Evolutionary conservation across 2,329 filamentous ascomycete genomes (phyloP).

Genomic region (Colletotrichum brevisporum): DNA sequence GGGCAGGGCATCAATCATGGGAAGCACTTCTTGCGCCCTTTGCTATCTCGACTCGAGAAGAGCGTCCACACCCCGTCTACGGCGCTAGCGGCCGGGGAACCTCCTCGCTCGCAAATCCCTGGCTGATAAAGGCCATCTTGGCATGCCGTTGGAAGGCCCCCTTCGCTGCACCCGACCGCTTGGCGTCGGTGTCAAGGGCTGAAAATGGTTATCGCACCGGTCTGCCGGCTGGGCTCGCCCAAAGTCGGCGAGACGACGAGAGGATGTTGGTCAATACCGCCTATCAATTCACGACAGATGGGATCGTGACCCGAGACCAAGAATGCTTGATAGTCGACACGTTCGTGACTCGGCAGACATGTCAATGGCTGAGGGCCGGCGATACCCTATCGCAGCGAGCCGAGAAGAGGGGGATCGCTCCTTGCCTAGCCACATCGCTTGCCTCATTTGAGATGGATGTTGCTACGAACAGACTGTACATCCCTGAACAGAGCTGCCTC

Average conservation of each 20-base stretch:
- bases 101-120: neutral
- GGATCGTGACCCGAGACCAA: too few relatives aligned
- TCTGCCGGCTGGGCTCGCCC: neutral
- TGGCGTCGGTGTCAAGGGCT: slow-evolving; percentile 23
- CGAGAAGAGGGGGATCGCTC: neutral
- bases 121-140: slow-evolving; percentile 14
- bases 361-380: neutral
- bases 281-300: too few relatives aligned
- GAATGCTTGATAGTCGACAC: neutral
- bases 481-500: neutral
- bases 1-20: neutral
- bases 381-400: neutral
- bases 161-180: neutral
- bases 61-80: too few relatives aligned
- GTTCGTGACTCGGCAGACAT: neutral
- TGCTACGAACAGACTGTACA: neutral
- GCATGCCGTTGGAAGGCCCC: slow-evolving; percentile 11
- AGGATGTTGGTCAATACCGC: neutral
- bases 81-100: neutral
- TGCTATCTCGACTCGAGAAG: neutral
- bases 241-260: neutral
- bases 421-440: neutral
- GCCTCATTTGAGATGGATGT: neutral
- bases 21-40: neutral
- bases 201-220: slow-evolving; percentile 13